Evolutionary conservation across 2,329 filamentous ascomycete genomes (phyloP), one percentile per base, ranked within the genome.

Genomic region (Magnaporthales sp.): DNA sequence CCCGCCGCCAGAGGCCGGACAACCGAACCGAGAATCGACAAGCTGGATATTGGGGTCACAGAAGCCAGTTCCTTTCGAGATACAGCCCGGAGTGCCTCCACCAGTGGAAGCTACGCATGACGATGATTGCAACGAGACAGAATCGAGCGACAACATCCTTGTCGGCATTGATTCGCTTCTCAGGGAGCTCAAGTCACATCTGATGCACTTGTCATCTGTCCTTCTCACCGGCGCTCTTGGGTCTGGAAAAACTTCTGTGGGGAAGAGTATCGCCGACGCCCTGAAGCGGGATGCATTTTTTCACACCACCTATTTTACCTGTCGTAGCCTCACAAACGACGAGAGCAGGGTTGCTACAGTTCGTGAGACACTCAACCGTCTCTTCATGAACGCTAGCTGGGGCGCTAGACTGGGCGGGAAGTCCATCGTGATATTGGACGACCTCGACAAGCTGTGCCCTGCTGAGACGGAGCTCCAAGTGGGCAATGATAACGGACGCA

Each of bases 381-480:
- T 96, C 1, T 98, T 99, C 75, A 92, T 95, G 82, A 85, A 87
- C 24, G 95, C 95, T 3, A 90, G 91, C 58, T 99, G 95, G 95
- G 93, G 92, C 51, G 92, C 94, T 46, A 86, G 94, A 68, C 83
- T 95, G 0, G 93, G 93, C 26, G 95, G 95, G 4, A 89, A 87
- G 69, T 86, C 93, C 0, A 76, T 98, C 2, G 91, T 99, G 24
- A 87, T 99, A 63, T 81, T 99, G 1, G 95, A 99, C 73, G 95
- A 99, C 73, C 79, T 99, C 7, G 95, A 99, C 77, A 92, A 92
- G 73, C 82, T 99, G 1, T 98, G 94, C 74, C 94, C 95, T 0
- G 90, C 89, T 0, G 96, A 99, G 77, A 97, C 93, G 0, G 95
- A 99, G 75, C 83, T 99, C 13, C 92, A 97, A 76, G 91, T 96